These are phyloP conservation scores for Halenospora varia DNA, from an alignment of 495 filamentous ascomycete species.

Conservation along the genomic window DNA sequence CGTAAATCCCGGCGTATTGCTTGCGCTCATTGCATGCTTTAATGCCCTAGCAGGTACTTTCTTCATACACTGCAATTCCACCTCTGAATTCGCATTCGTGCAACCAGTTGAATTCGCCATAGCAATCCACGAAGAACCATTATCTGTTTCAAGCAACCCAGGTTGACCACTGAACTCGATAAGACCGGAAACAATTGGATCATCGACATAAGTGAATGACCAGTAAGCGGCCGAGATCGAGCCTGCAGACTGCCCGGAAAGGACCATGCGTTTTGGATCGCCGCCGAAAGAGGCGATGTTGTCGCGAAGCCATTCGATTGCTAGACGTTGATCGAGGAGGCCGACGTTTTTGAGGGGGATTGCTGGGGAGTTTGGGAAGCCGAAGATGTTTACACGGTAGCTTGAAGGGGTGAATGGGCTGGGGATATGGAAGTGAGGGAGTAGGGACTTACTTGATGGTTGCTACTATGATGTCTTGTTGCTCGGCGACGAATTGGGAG, in stretches of 20 bases:
- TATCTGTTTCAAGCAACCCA: background rate
- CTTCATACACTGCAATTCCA: background rate
- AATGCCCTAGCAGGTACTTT: background rate
- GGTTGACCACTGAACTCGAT: constrained; percentile 39
- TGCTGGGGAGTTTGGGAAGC: constrained; percentile 49
- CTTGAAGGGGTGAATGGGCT: constrained; percentile 33
- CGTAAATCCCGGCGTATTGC: background rate
- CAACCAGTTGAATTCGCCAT: background rate
- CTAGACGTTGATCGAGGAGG: constrained; percentile 63
- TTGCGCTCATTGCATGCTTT: background rate
- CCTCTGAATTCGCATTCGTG: background rate
- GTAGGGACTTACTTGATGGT: constrained; percentile 22
- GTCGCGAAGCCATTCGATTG: constrained; percentile 68
- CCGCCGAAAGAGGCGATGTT: constrained; percentile 69
- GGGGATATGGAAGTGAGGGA: background rate
- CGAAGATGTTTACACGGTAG: constrained; percentile 62
- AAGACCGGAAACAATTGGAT: constrained; percentile 39
- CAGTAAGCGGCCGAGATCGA: constrained; percentile 37
- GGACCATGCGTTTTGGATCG: constrained; percentile 39
- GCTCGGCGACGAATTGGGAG: constrained; percentile 29
- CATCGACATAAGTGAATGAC: constrained; percentile 39
- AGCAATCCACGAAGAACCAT: background rate
- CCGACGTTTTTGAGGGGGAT: constrained; percentile 54
- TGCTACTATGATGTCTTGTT: constrained; percentile 32
- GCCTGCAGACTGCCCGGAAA: constrained; percentile 43